phyloP scores from a whole-genome alignment of 2,329 filamentous ascomycete species.

The Hymenoscyphus fructigenus region DNA sequence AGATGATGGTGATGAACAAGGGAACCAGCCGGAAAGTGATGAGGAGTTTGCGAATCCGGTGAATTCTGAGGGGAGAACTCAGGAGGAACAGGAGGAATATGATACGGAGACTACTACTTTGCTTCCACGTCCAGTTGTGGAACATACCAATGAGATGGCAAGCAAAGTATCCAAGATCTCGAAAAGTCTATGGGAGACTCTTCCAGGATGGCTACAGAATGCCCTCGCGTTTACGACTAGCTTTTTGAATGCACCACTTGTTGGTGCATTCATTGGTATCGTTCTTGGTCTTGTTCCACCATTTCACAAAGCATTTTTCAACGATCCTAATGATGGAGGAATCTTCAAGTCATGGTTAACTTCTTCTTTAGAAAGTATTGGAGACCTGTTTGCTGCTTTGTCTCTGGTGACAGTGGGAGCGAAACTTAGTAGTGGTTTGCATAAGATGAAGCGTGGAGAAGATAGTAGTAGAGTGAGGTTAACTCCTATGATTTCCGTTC shows the following conservation, averaged over 20 bases:
- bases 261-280: slow-evolving; percentile 58
- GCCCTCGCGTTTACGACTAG: slow-evolving; percentile 36
- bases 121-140: slow-evolving; percentile 19
- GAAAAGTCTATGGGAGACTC: background rate
- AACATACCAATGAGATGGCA: background rate
- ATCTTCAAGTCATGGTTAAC: slow-evolving; percentile 67
- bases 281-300: slow-evolving; percentile 58
- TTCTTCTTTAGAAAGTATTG: slow-evolving; percentile 57
- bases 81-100: slow-evolving; percentile 29
- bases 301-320: slow-evolving; percentile 62
- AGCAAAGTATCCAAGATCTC: background rate
- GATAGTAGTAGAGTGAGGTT: slow-evolving; percentile 46
- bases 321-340: slow-evolving; percentile 54
- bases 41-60: slow-evolving; percentile 30
- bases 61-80: slow-evolving; percentile 29
- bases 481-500: slow-evolving; percentile 47
- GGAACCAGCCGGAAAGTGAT: slow-evolving; percentile 23
- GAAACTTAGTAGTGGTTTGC: slow-evolving; percentile 55
- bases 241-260: slow-evolving; percentile 60
- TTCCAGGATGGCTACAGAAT: slow-evolving; percentile 20
- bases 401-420: slow-evolving; percentile 66
- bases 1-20: slow-evolving; percentile 19
- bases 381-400: slow-evolving; percentile 61
- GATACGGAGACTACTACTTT: slow-evolving; percentile 26
- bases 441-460: slow-evolving; percentile 47